Evolutionary conservation across 2,329 filamentous ascomycete species (phyloP).

Genomic region (Calonectria pteridis): DNA sequence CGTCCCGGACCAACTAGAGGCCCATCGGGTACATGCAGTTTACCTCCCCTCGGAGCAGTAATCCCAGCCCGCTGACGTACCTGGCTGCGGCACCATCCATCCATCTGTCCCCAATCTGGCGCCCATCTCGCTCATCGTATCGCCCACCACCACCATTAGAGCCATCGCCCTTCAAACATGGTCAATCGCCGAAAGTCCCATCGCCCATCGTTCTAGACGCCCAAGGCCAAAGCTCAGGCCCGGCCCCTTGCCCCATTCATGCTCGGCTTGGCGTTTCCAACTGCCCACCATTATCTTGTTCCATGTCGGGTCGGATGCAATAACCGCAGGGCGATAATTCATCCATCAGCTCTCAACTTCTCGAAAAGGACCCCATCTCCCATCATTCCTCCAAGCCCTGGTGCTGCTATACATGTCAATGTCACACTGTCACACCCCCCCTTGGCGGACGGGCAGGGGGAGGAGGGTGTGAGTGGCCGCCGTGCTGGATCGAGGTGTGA

Average conservation of each 20-base stretch:
- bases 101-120: constrained; percentile 41
- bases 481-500: constrained; percentile 43
- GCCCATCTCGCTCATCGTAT: constrained; percentile 40
- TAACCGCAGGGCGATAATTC: constrained; percentile 13
- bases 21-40: constrained; percentile 23
- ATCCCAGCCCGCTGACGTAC: constrained; percentile 43
- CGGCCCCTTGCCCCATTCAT: constrained; percentile 6
- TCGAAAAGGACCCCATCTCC: not conserved
- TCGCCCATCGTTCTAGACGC: constrained; percentile 25
- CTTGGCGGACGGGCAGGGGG: constrained; percentile 32
- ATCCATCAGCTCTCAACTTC: constrained; percentile 5
- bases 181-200: constrained; percentile 17
- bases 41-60: constrained; percentile 25
- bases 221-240: constrained; percentile 14
- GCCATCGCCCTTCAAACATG: constrained; percentile 19
- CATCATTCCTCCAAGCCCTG: constrained; percentile 12
- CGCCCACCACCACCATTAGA: constrained; percentile 37
- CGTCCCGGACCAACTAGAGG: constrained; percentile 15
- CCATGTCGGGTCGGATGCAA: constrained; percentile 16
- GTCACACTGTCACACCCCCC: constrained; percentile 29
- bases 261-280: constrained; percentile 10
- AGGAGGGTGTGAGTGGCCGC: constrained; percentile 30
- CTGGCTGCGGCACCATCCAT: constrained; percentile 42
- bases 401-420: constrained; percentile 26
- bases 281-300: constrained; percentile 14